Conservation (phyloP, 257 asterid genomes). For the Solanum medicagineum region DNA sequence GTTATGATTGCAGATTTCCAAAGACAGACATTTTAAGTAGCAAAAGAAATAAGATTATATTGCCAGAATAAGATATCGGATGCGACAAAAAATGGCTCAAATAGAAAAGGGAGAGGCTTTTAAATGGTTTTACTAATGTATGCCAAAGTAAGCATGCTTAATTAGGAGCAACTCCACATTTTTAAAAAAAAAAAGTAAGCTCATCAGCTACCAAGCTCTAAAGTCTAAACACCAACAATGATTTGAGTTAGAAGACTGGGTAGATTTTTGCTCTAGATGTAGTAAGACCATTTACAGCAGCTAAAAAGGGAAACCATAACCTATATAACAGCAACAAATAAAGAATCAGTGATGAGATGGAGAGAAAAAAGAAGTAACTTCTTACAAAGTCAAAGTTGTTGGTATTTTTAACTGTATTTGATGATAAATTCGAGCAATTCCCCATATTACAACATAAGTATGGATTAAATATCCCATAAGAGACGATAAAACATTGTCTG, state of each 20-base stretch:
- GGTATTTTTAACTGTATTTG: slow-evolving; percentile 17
- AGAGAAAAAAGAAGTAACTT: neutral
- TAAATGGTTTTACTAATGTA: neutral
- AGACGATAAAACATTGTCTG: slow-evolving; percentile 24
- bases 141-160: neutral
- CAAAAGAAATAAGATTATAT: neutral
- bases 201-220: neutral
- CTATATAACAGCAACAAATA: neutral
- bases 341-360: neutral
- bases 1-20: neutral
- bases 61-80: neutral
- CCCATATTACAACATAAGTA: slow-evolving; percentile 27
- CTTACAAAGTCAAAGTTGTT: slow-evolving; percentile 17
- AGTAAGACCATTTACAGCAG: neutral
- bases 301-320: neutral
- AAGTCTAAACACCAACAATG: neutral
- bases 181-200: neutral
- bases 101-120: neutral
- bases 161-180: neutral
- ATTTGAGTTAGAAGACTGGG: neutral
- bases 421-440: slow-evolving; percentile 6
- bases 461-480: slow-evolving; percentile 22
- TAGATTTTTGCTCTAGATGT: neutral
- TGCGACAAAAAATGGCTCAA: neutral
- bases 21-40: neutral